These are phyloP conservation scores for Raphanus raphanistrum DNA, from an alignment of 345 rosid genomes.

Conservation along the genomic window DNA sequence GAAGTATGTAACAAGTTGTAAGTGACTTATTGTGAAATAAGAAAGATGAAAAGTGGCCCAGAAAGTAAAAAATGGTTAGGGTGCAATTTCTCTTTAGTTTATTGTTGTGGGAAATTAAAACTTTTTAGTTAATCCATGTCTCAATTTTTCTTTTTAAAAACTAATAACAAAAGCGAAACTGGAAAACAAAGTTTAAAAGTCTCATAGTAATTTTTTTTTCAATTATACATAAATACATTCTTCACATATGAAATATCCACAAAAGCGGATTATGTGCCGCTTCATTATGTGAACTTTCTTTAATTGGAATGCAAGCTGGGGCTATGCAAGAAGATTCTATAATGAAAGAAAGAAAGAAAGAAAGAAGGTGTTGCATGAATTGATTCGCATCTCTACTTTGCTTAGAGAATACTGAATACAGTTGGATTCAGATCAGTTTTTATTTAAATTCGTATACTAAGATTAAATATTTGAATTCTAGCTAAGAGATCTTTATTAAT, in stretches of 20 bases:
- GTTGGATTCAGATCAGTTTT: conserved; percentile 26
- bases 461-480: conserved; percentile 15
- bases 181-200: neutral
- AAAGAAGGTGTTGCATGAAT: conserved; percentile 8
- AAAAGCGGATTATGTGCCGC: neutral
- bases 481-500: conserved; percentile 9
- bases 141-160: neutral
- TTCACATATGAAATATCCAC: neutral
- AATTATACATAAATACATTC: neutral
- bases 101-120: neutral
- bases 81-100: too few relatives aligned
- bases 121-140: neutral
- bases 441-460: neutral
- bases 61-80: too few relatives aligned
- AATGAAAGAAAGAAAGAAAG: neutral
- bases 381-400: conserved; percentile 33
- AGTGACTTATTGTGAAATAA: too few relatives aligned
- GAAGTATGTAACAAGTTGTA: too few relatives aligned
- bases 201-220: neutral
- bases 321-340: conserved; percentile 35
- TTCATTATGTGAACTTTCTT: conserved; percentile 23
- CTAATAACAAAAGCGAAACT: neutral
- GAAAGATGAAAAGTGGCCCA: too few relatives aligned
- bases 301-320: conserved; percentile 34
- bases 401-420: conserved; percentile 37